A percentile compares a stretch with the other conserved stretches of the same genome.
Conservation (phyloP, 2,329 filamentous ascomycete genomes). For the Fusarium sp. region DNA sequence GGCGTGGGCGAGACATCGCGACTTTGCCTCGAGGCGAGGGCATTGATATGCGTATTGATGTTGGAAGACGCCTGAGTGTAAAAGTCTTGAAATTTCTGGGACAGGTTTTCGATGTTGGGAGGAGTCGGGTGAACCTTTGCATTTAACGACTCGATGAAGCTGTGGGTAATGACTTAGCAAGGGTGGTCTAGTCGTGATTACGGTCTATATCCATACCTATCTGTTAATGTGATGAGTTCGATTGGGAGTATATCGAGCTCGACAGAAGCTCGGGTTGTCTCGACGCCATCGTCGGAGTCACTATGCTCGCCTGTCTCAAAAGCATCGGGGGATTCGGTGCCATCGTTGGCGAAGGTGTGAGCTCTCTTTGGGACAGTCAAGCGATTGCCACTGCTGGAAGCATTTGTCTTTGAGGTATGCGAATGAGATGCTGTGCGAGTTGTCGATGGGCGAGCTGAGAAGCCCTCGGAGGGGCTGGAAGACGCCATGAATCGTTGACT, state of each 20-base stretch:
- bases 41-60: slow-evolving; percentile 87
- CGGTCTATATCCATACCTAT: slow-evolving; percentile 70
- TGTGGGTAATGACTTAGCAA: slow-evolving; percentile 51
- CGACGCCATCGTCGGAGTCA: slow-evolving; percentile 58
- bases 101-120: slow-evolving; percentile 82
- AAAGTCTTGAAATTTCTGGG: slow-evolving; percentile 93
- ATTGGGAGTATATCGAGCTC: slow-evolving; percentile 92
- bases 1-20: slow-evolving; percentile 71
- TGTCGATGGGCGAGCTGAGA: slow-evolving; percentile 47
- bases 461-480: slow-evolving; percentile 44
- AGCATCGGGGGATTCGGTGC: slow-evolving; percentile 55
- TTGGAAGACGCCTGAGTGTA: slow-evolving; percentile 83
- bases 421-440: slow-evolving; percentile 49
- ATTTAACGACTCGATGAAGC: slow-evolving; percentile 89
- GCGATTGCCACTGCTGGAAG: slow-evolving; percentile 48
- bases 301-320: slow-evolving; percentile 60
- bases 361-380: slow-evolving; percentile 56
- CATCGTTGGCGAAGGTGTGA: slow-evolving; percentile 57
- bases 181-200: not conserved
- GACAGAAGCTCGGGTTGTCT: slow-evolving; percentile 66
- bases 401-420: slow-evolving; percentile 35
- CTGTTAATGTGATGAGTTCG: slow-evolving; percentile 88
- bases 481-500: slow-evolving; percentile 50
- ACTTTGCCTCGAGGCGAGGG: slow-evolving; percentile 78
- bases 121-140: slow-evolving; percentile 88